phyloP scores from a whole-genome alignment of 768 basidiomycete genomes.

The Amanita jacksonii region DNA sequence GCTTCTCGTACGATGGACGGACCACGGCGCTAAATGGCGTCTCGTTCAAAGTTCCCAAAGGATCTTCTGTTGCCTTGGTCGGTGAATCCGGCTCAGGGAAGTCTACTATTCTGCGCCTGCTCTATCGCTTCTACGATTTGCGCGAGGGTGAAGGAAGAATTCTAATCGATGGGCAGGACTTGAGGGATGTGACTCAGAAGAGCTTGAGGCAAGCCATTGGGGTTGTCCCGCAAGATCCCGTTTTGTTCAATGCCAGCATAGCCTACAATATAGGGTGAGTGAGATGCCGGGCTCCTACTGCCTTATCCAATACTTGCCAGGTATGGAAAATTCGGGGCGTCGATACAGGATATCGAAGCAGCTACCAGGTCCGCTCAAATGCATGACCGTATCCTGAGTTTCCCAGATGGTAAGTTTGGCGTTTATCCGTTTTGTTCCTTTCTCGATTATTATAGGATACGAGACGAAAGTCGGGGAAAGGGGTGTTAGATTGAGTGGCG shows the following conservation, averaged over 20 bases:
- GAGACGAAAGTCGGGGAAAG: slow-evolving; percentile 87
- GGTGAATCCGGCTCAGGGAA: slow-evolving; percentile 79
- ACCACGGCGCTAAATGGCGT: slow-evolving; percentile 63
- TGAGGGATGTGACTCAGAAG: slow-evolving; percentile 75
- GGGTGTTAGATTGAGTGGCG: slow-evolving; percentile 76
- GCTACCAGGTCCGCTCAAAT: slow-evolving; percentile 80
- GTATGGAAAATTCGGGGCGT: slow-evolving; percentile 70
- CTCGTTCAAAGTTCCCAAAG: slow-evolving; percentile 83
- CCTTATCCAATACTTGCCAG: slow-evolving; percentile 20
- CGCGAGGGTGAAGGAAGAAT: slow-evolving; percentile 72
- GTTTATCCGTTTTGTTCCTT: too few species aligned
- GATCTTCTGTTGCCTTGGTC: slow-evolving; percentile 83
- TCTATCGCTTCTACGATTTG: slow-evolving; percentile 91
- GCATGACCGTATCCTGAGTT: slow-evolving; percentile 75
- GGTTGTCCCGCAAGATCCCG: slow-evolving; percentile 82
- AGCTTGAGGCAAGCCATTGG: slow-evolving; percentile 77
- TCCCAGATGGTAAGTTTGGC: slow-evolving; percentile 54
- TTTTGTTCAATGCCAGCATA: slow-evolving; percentile 65
- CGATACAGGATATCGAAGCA: slow-evolving; percentile 63
- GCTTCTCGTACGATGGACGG: slow-evolving; percentile 75
- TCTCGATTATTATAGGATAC: too few species aligned
- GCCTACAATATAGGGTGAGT: slow-evolving; percentile 64
- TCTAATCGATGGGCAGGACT: slow-evolving; percentile 78
- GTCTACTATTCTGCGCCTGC: slow-evolving; percentile 74
- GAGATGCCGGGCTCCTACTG: not conserved